phyloP scores from a whole-genome alignment of 2,329 filamentous ascomycete genomes.

The Gaeumannomyces tritici region DNA sequence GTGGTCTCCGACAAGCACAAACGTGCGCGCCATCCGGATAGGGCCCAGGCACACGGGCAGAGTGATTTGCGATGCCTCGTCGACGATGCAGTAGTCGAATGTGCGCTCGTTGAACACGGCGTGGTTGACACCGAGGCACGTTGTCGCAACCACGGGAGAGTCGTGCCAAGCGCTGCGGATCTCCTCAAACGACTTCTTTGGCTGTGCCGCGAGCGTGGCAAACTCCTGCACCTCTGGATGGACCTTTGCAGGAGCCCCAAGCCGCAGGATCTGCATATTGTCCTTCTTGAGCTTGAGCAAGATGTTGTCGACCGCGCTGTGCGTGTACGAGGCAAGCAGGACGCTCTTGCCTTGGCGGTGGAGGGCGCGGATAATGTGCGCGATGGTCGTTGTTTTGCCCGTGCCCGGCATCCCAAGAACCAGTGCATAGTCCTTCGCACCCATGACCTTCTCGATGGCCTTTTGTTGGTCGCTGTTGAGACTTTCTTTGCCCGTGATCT shows the following conservation, averaged over 20 bases:
- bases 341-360: constrained; percentile 87
- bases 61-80: constrained; percentile 96
- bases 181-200: constrained; percentile 70
- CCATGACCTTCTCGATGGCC: constrained; percentile 93
- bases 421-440: constrained; percentile 88
- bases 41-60: constrained; percentile 89
- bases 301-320: constrained; percentile 97
- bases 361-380: constrained; percentile 88
- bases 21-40: constrained; percentile 84
- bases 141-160: constrained; percentile 85
- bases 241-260: constrained; percentile 77
- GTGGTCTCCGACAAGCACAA: constrained; percentile 93
- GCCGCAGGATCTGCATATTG: constrained; percentile 68
- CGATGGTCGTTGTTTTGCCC: constrained; percentile 96
- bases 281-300: constrained; percentile 75
- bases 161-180: constrained; percentile 76
- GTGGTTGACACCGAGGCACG: constrained; percentile 87
- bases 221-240: constrained; percentile 83
- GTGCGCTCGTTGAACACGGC: constrained; percentile 76
- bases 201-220: constrained; percentile 64
- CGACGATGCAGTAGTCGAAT: constrained; percentile 97
- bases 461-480: constrained; percentile 82
- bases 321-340: constrained; percentile 88
- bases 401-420: constrained; percentile 98
- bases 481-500: constrained; percentile 48